Conservation (phyloP, 805 yeast species). For the Candida namnaoensis region DNA sequence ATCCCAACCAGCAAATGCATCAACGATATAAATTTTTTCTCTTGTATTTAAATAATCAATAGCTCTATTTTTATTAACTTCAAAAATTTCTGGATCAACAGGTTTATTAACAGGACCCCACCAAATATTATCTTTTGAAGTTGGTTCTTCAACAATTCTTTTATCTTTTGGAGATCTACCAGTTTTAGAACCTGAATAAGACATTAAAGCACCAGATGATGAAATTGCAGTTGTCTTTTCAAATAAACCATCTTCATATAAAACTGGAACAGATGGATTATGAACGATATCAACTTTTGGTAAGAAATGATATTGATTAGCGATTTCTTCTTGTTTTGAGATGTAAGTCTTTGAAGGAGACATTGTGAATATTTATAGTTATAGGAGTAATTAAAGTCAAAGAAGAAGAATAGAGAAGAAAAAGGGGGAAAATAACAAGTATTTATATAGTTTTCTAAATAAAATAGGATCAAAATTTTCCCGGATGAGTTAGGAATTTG, state of each 20-base stretch:
- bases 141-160: constrained; percentile 91
- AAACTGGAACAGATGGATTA: constrained; percentile 86
- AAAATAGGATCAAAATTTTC: too few species aligned
- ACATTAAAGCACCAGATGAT: constrained; percentile 90
- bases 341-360: constrained; percentile 16
- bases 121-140: constrained; percentile 83
- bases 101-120: constrained; percentile 99
- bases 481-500: too few species aligned
- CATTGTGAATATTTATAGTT: constrained; percentile 10
- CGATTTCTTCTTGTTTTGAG: constrained; percentile 10
- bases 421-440: too few species aligned
- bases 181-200: constrained; percentile 91
- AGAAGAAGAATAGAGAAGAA: too few species aligned
- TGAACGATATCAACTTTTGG: constrained; percentile 60
- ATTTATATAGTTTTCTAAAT: too few species aligned
- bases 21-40: constrained; percentile 88
- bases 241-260: constrained; percentile 88
- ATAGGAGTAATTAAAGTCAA: too few species aligned
- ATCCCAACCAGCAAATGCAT: constrained; percentile 99
- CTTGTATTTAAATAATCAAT: constrained; percentile 94
- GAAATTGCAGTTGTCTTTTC: constrained; percentile 90
- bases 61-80: constrained; percentile 92
- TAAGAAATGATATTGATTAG: constrained; percentile 31
- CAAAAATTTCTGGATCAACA: constrained; percentile 91
- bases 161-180: constrained; percentile 99